A percentile compares a stretch with the other conserved stretches of the same genome.
phyloP scores from a whole-genome alignment of 768 basidiomycete species.

The Pulveroboletus sp. region DNA sequence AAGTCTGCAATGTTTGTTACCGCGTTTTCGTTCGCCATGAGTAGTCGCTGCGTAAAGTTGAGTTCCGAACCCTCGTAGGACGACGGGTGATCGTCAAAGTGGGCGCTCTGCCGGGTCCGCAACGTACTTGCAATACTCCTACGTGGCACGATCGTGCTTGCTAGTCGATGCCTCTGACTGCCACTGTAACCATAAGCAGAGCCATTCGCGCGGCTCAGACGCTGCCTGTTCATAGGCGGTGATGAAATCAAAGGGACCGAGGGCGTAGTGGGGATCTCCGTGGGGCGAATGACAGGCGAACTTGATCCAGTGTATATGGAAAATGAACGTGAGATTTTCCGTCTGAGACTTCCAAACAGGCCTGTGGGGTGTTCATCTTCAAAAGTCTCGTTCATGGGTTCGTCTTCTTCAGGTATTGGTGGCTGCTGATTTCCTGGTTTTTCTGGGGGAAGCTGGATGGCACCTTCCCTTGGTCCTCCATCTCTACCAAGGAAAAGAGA shows the following conservation, averaged over 20 bases:
- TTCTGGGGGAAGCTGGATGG: conserved; percentile 80
- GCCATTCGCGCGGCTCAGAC: conserved; percentile 61
- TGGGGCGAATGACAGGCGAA: conserved; percentile 39
- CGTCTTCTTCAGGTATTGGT: conserved; percentile 70
- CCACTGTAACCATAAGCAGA: conserved; percentile 79
- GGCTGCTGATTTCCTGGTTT: conserved; percentile 50
- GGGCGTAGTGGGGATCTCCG: conserved; percentile 32
- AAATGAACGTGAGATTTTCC: conserved; percentile 52
- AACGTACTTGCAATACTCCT: conserved; percentile 54
- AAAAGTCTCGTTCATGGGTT: conserved; percentile 44
- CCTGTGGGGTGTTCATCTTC: conserved; percentile 37
- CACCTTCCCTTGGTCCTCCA: conserved; percentile 84
- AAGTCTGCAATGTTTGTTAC: conserved; percentile 94
- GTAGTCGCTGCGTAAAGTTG: conserved; percentile 83
- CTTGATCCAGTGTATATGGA: conserved; percentile 59
- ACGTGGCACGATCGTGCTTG: conserved; percentile 47
- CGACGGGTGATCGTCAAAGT: conserved; percentile 41
- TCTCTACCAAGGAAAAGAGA: conserved; percentile 88
- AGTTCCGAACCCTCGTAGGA: conserved; percentile 50
- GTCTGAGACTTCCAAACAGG: conserved; percentile 41
- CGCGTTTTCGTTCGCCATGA: conserved; percentile 93
- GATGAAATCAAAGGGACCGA: conserved; percentile 48
- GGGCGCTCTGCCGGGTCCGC: conserved; percentile 50
- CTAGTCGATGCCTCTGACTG: conserved; percentile 51
- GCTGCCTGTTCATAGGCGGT: conserved; percentile 40